phyloP scores from a whole-genome alignment of 306 rosid species.

The Ormosia semicastrata region DNA sequence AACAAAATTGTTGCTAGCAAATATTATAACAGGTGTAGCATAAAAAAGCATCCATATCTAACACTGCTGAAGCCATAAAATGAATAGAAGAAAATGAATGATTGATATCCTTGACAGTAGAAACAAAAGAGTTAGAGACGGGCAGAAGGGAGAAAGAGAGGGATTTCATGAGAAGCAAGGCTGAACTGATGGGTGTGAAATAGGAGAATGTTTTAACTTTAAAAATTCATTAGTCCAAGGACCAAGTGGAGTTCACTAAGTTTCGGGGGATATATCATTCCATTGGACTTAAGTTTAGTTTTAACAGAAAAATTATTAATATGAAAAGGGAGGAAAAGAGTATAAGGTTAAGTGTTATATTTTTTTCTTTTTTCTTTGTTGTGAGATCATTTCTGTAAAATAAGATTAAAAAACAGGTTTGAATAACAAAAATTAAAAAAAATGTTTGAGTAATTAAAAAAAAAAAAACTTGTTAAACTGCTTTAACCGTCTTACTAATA shows the following conservation, averaged over 20 bases:
- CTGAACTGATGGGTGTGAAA: not conserved
- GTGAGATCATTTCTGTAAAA: too few relatives aligned
- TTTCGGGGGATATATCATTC: not conserved
- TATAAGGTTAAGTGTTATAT: not conserved
- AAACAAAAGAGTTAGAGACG: not conserved
- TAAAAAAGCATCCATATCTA: not conserved
- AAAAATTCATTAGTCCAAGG: not conserved
- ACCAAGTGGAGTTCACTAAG: not conserved
- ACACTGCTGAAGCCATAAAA: not conserved
- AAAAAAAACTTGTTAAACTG: not conserved
- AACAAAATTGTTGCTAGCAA: not conserved
- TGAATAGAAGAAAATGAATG: not conserved
- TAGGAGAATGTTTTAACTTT: not conserved
- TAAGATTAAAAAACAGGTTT: too few relatives aligned
- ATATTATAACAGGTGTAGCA: too few relatives aligned
- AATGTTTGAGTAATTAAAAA: too few relatives aligned
- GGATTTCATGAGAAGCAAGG: not conserved
- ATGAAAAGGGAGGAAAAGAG: not conserved
- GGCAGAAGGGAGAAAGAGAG: not conserved
- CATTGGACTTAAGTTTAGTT: not conserved
- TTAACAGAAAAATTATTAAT: not conserved
- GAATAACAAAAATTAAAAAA: too few relatives aligned
- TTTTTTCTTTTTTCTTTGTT: too few relatives aligned
- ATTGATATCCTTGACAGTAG: not conserved
- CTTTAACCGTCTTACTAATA: not conserved